phyloP scores from a whole-genome alignment of 257 asterid genomes.

The Craterostigma plantagineum region DNA sequence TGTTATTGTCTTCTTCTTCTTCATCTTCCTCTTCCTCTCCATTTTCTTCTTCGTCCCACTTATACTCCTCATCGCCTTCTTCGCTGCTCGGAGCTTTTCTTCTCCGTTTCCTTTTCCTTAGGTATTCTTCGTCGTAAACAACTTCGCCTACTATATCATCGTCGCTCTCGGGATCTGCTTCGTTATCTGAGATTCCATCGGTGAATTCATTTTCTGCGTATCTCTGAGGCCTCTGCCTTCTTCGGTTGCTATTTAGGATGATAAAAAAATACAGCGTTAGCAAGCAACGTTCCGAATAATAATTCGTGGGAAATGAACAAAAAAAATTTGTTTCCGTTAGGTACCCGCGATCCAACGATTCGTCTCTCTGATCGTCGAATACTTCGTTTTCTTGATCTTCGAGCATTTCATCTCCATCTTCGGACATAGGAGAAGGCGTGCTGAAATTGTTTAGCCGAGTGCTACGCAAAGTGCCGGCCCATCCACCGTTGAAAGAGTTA shows the following conservation, averaged over 20 bases:
- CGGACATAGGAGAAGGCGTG: constrained; percentile 41
- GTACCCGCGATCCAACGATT: constrained; percentile 60
- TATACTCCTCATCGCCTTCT: constrained; percentile 83
- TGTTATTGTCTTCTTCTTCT: constrained; percentile 44
- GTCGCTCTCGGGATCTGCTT: constrained; percentile 71
- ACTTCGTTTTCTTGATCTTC: neutral
- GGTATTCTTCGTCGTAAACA: constrained; percentile 75
- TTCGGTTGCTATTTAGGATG: constrained; percentile 33
- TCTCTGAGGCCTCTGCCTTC: constrained; percentile 75
- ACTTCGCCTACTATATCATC: constrained; percentile 94
- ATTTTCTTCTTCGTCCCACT: constrained; percentile 49
- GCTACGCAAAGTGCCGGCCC: constrained; percentile 49
- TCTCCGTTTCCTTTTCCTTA: constrained; percentile 43
- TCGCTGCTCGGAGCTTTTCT: constrained; percentile 76
- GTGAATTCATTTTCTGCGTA: constrained; percentile 53
- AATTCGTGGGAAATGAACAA: no score
- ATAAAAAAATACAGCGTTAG: no score
- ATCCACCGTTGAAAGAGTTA: constrained; percentile 44
- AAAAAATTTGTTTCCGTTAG: no score
- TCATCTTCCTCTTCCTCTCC: constrained; percentile 89
- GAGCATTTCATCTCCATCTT: constrained; percentile 27
- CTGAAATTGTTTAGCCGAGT: constrained; percentile 21
- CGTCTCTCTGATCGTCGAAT: constrained; percentile 29
- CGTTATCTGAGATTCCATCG: constrained; percentile 61
- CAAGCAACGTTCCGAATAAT: no score